Evolutionary conservation across 805 yeast genomes (phyloP).

Genomic region (Metschnikowia hibisci): DNA sequence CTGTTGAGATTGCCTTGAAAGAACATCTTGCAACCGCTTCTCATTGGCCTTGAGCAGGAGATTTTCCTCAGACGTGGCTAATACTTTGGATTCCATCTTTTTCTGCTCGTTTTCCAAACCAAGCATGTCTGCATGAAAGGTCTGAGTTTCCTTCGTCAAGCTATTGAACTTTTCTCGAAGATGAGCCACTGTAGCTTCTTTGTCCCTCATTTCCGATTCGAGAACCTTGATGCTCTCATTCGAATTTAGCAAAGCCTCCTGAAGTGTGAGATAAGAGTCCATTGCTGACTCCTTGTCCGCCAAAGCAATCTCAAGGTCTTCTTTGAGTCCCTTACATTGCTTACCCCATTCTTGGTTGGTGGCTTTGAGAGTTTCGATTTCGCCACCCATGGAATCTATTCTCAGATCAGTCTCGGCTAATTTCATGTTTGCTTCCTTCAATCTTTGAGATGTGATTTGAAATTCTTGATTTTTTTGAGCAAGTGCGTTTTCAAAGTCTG

Average conservation of each 20-base stretch:
- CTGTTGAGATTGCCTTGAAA: slow-evolving; percentile 2
- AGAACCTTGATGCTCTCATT: slow-evolving; percentile 6
- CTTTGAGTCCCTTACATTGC: background rate
- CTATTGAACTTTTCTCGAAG: slow-evolving; percentile 16
- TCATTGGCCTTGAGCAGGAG: slow-evolving; percentile 5
- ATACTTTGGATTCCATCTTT: slow-evolving; percentile 8
- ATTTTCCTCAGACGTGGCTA: slow-evolving; percentile 2
- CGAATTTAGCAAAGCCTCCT: background rate
- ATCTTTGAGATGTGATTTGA: background rate
- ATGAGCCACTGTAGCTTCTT: slow-evolving; percentile 20
- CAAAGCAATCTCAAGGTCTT: background rate
- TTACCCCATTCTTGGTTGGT: background rate
- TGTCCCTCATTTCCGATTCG: slow-evolving; percentile 18
- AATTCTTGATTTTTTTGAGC: background rate
- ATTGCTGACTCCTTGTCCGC: background rate
- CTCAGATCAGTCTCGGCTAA: background rate
- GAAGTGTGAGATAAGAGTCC: background rate
- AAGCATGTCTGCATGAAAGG: slow-evolving; percentile 16
- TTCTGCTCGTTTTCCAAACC: slow-evolving; percentile 16
- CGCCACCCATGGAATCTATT: background rate
- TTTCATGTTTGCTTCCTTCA: background rate
- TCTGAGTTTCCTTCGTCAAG: slow-evolving; percentile 15
- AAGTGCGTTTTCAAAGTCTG: background rate
- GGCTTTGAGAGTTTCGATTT: background rate
- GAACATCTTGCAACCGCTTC: slow-evolving; percentile 6